Conservation (phyloP, 805 yeast species). For the Candida krabiensis region DNA sequence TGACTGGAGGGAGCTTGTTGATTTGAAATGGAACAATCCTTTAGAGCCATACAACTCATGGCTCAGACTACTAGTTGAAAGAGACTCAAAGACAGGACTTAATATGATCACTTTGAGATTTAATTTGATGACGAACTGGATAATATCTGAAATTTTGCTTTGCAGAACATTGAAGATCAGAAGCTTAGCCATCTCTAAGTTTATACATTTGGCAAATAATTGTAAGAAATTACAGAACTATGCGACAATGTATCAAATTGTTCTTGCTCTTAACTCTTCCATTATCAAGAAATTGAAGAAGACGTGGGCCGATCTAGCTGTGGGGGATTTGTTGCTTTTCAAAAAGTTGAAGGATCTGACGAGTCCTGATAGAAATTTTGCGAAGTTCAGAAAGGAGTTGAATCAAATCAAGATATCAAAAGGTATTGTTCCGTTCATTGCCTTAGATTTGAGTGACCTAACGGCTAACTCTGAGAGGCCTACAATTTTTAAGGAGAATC, state of each 20-base stretch:
- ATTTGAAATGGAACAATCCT: slow-evolving; percentile 68
- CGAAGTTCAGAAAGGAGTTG: slow-evolving; percentile 62
- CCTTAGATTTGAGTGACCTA: slow-evolving; percentile 80
- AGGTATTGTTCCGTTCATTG: slow-evolving; percentile 91
- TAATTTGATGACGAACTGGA: slow-evolving; percentile 89
- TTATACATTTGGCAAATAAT: slow-evolving; percentile 80
- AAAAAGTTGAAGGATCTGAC: slow-evolving; percentile 68
- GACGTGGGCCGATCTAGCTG: slow-evolving; percentile 75
- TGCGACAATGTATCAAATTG: slow-evolving; percentile 84
- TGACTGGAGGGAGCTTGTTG: slow-evolving; percentile 89
- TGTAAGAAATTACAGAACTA: slow-evolving; percentile 75
- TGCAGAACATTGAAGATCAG: slow-evolving; percentile 62
- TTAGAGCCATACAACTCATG: slow-evolving; percentile 76
- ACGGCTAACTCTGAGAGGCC: slow-evolving; percentile 70
- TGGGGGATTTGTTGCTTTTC: slow-evolving; percentile 68
- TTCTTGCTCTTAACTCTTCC: slow-evolving; percentile 73
- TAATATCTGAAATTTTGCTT: slow-evolving; percentile 79
- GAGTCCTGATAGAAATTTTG: slow-evolving; percentile 74
- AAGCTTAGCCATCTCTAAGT: slow-evolving; percentile 72
- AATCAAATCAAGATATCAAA: slow-evolving; percentile 53
- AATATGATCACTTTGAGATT: slow-evolving; percentile 82
- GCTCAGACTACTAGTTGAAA: slow-evolving; percentile 70
- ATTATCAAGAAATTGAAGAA: slow-evolving; percentile 56
- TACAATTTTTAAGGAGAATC: slow-evolving; percentile 34
- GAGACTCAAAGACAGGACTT: slow-evolving; percentile 54